These are phyloP conservation scores for Pharnaceum exiguum DNA, from an alignment of 148 eudicot species.

Conservation along the genomic window DNA sequence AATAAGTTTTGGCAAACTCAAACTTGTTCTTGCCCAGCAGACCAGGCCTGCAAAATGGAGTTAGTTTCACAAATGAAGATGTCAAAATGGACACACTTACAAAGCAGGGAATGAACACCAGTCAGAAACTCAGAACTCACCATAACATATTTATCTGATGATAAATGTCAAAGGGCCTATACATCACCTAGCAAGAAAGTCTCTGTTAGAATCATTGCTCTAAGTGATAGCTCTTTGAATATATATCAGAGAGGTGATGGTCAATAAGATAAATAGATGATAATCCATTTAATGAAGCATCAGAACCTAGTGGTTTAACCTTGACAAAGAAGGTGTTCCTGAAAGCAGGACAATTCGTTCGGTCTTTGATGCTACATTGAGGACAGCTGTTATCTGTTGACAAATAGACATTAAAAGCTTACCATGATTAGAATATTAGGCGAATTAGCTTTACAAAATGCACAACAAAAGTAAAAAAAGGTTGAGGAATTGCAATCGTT, in stretches of 20 bases:
- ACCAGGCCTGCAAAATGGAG: slow-evolving; percentile 58
- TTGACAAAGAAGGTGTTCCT: slow-evolving; percentile 96
- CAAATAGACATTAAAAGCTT: too few species aligned
- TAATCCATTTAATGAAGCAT: neutral
- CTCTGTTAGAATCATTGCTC: slow-evolving; percentile 16
- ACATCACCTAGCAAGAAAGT: slow-evolving; percentile 70
- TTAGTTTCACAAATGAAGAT: neutral
- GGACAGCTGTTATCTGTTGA: slow-evolving; percentile 66
- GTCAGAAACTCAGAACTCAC: slow-evolving; percentile 51
- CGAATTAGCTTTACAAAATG: too few species aligned
- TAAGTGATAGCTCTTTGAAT: slow-evolving; percentile 3
- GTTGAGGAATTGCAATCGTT: too few species aligned
- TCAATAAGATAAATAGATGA: neutral
- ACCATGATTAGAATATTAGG: too few species aligned
- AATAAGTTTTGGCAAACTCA: slow-evolving; percentile 89
- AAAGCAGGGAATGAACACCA: slow-evolving; percentile 6
- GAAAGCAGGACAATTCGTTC: slow-evolving; percentile 71
- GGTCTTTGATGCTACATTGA: slow-evolving; percentile 72
- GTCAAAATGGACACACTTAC: neutral
- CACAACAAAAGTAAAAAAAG: too few species aligned
- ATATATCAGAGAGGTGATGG: slow-evolving; percentile 10
- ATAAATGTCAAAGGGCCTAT: slow-evolving; percentile 95
- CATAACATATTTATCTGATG: slow-evolving; percentile 96
- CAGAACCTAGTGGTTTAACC: slow-evolving; percentile 49
- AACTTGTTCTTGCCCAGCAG: slow-evolving; percentile 81